Base-by-base conservation (phyloP, 2,329 filamentous ascomycete species). In the Chrysosporium keratinophilum region DNA sequence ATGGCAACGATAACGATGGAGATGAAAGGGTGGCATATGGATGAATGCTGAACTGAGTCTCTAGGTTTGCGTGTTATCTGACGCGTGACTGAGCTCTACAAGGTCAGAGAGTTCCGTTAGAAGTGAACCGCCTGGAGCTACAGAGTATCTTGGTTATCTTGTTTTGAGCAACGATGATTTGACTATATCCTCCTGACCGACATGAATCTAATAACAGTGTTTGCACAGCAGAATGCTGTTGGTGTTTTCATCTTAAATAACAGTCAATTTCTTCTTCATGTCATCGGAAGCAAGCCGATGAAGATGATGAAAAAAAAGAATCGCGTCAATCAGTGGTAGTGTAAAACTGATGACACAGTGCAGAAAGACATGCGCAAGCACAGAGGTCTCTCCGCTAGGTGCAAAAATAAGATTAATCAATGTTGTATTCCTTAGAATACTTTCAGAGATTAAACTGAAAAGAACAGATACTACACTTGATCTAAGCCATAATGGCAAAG, bases 371-470 rank as follows among this genome's bases (percentile, higher is more conserved):
- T 85, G 77, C 74, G 82, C 84, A 85, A 87, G 84, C 82, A 77
- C 81, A 85, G 83, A 79, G 82, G 78, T 65, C 70, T 66, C 62
- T 65, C 68, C 71, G 64, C 78, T 61, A 57, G 63, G 56, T 70
- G 61, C 76, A 87, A 87, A 84, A 86, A 90, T 88, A 78, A 77
- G 83, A 81, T 81, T 87, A 89, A 90, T 87, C 83, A 81, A 76
- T 77, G 78, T 79, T 80, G 77, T 76, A 76, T 76, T 76, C 81
- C 77, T 75, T 86, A 80, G 82, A 77, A 76, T 77, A 78, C 79
- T 88, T 87, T 85, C 85, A 90, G 85, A 85, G 83, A 88, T 89
- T 89, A 90, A 89, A 88, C 86, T 90, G 83, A 88, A 86, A 88
- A 89, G 85, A 90, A 89, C 85, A 88, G 84, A 87, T 88, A 88